These are phyloP conservation scores for Trichosporon ovoides DNA, from an alignment of 1,284 basidiomycete species.

Conservation along the genomic window DNA sequence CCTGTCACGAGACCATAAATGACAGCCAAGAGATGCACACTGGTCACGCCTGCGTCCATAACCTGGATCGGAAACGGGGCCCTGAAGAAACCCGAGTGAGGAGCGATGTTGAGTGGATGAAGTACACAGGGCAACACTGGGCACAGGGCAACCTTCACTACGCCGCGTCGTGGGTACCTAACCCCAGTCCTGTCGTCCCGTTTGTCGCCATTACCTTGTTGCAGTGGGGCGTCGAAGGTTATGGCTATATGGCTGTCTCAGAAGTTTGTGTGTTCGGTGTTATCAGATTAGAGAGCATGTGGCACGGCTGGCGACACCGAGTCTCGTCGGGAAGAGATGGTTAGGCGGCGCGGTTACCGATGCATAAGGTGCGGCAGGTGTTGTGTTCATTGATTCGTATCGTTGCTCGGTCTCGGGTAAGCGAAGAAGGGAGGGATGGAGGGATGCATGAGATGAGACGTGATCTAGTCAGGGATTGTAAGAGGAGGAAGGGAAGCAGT, in stretches of 20 bases:
- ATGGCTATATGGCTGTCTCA: too few relatives aligned
- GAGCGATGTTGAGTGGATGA: neutral
- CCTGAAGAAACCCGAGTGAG: neutral
- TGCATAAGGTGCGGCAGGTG: too few relatives aligned
- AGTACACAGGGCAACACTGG: neutral
- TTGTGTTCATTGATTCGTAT: neutral
- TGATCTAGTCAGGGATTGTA: too few relatives aligned
- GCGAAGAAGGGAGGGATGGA: neutral
- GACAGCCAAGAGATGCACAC: too few relatives aligned
- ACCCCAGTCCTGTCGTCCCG: too few relatives aligned
- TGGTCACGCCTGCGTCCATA: too few relatives aligned
- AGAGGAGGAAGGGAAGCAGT: too few relatives aligned
- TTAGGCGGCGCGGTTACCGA: too few relatives aligned
- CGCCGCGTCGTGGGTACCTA: too few relatives aligned
- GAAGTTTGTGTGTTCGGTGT: neutral
- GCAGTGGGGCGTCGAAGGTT: too few relatives aligned
- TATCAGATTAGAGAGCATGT: constrained; percentile 3
- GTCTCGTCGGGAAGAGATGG: neutral
- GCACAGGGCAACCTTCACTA: neutral
- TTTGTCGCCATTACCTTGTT: too few relatives aligned
- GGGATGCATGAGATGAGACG: constrained; percentile 3
- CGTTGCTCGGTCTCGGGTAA: neutral
- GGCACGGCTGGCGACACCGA: neutral
- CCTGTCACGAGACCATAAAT: too few relatives aligned
- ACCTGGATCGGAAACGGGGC: neutral